Evolutionary conservation across 2,329 filamentous ascomycete genomes (phyloP).

Genomic region (Clarireedia hainanense): DNA sequence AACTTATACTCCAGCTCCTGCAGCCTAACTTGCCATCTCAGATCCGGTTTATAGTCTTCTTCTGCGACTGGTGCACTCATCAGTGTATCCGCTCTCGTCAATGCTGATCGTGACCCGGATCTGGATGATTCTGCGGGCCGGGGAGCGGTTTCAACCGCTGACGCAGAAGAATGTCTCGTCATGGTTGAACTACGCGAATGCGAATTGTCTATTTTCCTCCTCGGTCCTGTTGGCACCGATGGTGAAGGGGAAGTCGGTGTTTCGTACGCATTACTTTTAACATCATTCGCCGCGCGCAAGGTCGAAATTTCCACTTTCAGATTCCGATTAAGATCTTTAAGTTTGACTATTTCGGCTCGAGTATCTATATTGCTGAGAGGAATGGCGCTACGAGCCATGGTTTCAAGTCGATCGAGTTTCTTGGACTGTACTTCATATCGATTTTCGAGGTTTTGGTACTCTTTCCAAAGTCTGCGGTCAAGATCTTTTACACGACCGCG

Average conservation of each 20-base stretch:
- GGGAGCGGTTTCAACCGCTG: constrained; percentile 20
- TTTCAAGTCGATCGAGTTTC: constrained; percentile 81
- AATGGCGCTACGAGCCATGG: constrained; percentile 60
- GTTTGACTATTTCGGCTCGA: constrained; percentile 46
- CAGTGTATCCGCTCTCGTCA: not conserved
- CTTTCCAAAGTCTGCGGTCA: constrained; percentile 84
- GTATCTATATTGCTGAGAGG: constrained; percentile 30
- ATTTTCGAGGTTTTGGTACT: constrained; percentile 80
- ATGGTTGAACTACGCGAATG: constrained; percentile 34
- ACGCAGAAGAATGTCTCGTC: constrained; percentile 45
- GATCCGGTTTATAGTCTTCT: constrained; percentile 47
- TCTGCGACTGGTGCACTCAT: constrained; percentile 13
- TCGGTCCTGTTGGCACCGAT: constrained; percentile 30
- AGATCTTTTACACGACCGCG: constrained; percentile 71
- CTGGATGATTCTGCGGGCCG: not conserved
- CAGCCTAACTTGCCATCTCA: constrained; percentile 73
- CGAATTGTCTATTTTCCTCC: constrained; percentile 16
- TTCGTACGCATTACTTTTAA: constrained; percentile 29
- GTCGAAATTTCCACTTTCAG: constrained; percentile 63
- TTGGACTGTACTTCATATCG: constrained; percentile 73
- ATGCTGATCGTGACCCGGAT: not conserved
- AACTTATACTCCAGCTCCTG: constrained; percentile 82
- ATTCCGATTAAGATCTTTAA: constrained; percentile 55
- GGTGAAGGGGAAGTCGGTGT: constrained; percentile 29
- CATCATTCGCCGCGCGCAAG: constrained; percentile 49